Conservation (phyloP, 2,329 filamentous ascomycete genomes). For the Neospermospora avenae region DNA sequence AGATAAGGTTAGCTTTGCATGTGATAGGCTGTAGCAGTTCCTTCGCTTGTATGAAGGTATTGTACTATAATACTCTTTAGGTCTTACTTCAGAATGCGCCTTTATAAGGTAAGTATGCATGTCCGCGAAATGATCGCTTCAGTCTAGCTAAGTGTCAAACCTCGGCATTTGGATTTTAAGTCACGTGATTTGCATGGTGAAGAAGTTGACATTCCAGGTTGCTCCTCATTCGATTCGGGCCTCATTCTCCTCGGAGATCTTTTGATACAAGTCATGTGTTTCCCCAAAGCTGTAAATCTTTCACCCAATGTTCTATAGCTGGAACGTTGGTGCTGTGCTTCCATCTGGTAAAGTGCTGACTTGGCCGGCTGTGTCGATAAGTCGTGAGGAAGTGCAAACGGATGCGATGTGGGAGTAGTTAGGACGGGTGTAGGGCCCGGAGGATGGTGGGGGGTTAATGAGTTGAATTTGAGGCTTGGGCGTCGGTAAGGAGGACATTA, state of each 20-base stretch:
- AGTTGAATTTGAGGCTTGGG: not conserved
- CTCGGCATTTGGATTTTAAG: too few relatives aligned
- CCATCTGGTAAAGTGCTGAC: not conserved
- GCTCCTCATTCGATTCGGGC: too few relatives aligned
- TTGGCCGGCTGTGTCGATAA: constrained; percentile 8
- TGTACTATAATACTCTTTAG: too few relatives aligned
- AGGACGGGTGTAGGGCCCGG: not conserved
- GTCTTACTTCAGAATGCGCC: too few relatives aligned
- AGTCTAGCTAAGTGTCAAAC: too few relatives aligned
- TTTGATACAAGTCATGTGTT: not conserved
- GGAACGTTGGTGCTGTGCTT: not conserved
- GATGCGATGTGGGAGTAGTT: constrained; percentile 7
- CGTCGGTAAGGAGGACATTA: not conserved
- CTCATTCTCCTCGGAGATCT: not conserved
- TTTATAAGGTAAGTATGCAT: too few relatives aligned
- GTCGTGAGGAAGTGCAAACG: not conserved
- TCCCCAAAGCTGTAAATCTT: constrained; percentile 2
- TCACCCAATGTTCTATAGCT: not conserved
- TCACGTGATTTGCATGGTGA: too few relatives aligned
- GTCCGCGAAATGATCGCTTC: too few relatives aligned
- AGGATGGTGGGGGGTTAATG: not conserved
- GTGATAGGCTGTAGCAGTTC: not conserved
- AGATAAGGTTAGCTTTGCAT: constrained; percentile 1
- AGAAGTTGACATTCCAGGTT: too few relatives aligned
- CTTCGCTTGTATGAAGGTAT: not conserved